Conservation (phyloP, 768 basidiomycete genomes). For the Leucocoprinus leucothites region DNA sequence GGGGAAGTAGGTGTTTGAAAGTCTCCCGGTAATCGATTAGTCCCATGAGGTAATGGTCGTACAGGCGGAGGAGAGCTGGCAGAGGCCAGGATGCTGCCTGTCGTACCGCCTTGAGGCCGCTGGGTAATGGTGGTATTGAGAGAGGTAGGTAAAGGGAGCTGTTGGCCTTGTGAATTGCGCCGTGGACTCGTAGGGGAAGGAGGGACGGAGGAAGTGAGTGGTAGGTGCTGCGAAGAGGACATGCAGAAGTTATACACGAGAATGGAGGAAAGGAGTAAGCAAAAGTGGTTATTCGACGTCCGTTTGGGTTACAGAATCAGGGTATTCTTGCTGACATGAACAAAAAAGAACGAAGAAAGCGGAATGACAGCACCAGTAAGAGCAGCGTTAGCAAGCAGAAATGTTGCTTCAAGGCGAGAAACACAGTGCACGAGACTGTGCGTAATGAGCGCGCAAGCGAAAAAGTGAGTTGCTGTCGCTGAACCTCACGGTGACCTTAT, state of each 20-base stretch:
- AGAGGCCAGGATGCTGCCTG: conserved; percentile 6
- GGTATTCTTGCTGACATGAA: neutral
- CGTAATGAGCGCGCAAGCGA: neutral
- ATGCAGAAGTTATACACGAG: conserved; percentile 10
- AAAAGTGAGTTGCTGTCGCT: neutral
- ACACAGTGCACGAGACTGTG: neutral
- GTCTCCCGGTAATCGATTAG: conserved; percentile 15
- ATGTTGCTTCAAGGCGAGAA: neutral
- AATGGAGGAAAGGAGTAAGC: neutral
- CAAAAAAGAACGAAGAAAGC: neutral
- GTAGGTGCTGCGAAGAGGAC: conserved; percentile 23
- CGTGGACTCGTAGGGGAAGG: conserved; percentile 19
- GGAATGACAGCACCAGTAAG: neutral
- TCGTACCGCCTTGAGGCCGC: conserved; percentile 14
- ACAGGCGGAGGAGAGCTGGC: conserved; percentile 8
- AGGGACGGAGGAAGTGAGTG: conserved; percentile 21
- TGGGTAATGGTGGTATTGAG: conserved; percentile 23
- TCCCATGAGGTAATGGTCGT: conserved; percentile 13
- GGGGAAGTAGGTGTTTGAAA: conserved; percentile 18
- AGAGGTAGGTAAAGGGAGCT: conserved; percentile 32
- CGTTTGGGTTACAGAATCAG: neutral
- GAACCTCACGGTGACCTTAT: too few species aligned
- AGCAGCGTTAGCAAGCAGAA: neutral
- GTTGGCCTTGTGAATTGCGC: conserved; percentile 25
- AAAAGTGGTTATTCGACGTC: neutral